phyloP scores from a whole-genome alignment of 805 yeast genomes.

The Ogataea parapolymorpha region DNA sequence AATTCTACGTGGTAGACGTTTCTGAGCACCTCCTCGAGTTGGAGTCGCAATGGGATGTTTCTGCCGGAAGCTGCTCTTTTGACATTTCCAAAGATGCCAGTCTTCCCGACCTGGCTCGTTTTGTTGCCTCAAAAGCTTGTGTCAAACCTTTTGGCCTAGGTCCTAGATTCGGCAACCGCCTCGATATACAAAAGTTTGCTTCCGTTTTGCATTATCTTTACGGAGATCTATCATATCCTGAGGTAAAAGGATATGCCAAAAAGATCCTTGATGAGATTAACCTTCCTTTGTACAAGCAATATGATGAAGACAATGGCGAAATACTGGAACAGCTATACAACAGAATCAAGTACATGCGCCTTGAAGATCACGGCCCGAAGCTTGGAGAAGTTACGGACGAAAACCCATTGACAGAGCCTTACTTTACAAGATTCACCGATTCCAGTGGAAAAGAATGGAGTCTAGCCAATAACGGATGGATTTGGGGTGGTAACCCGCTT shows the following conservation, averaged over 20 bases:
- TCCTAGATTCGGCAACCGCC: constrained; percentile 47
- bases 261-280: constrained; percentile 74
- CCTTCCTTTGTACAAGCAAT: constrained; percentile 62
- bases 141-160: constrained; percentile 43
- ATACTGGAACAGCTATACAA: constrained; percentile 70
- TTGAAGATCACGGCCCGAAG: constrained; percentile 80
- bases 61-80: constrained; percentile 22
- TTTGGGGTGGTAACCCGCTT: constrained; percentile 94
- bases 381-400: constrained; percentile 59
- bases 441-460: constrained; percentile 59
- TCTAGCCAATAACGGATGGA: constrained; percentile 96
- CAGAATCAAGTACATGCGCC: constrained; percentile 70
- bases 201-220: constrained; percentile 43
- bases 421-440: constrained; percentile 70
- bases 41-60: constrained; percentile 34
- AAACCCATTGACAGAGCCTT: constrained; percentile 76
- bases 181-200: constrained; percentile 51
- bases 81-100: constrained; percentile 43
- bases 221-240: constrained; percentile 32
- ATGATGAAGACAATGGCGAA: constrained; percentile 67
- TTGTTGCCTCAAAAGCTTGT: constrained; percentile 41
- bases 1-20: constrained; percentile 74
- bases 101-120: constrained; percentile 50
- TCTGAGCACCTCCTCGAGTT: constrained; percentile 38
- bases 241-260: constrained; percentile 39